These are phyloP conservation scores for Rhodotorula sphaerocarpa DNA, from an alignment of 768 basidiomycete genomes.

Conservation along the genomic window DNA sequence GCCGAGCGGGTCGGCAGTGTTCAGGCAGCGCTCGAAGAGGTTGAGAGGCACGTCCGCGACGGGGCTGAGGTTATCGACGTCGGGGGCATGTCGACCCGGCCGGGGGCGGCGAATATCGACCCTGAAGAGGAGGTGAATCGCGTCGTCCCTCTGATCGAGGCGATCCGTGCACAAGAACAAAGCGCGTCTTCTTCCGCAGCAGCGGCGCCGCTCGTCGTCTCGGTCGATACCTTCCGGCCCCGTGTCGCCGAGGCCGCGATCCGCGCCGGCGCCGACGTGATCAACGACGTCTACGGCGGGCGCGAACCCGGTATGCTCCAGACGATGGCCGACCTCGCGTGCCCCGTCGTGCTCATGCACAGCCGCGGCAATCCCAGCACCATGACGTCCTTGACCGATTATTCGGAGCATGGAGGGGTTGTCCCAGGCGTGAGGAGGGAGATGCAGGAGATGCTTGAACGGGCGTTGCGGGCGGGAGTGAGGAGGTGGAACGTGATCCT, in stretches of 20 bases:
- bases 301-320: constrained; percentile 46
- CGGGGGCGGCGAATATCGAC: constrained; percentile 61
- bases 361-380: constrained; percentile 72
- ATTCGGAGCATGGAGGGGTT: constrained; percentile 48
- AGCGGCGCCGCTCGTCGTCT: constrained; percentile 56
- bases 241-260: constrained; percentile 68
- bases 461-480: constrained; percentile 62
- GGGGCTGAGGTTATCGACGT: constrained; percentile 79
- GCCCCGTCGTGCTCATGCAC: constrained; percentile 89
- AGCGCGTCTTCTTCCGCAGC: too few relatives aligned
- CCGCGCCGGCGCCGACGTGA: constrained; percentile 74
- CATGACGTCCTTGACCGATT: constrained; percentile 57
- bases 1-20: constrained; percentile 5
- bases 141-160: constrained; percentile 62
- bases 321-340: constrained; percentile 49
- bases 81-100: constrained; percentile 88
- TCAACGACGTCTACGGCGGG: constrained; percentile 83
- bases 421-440: constrained; percentile 63
- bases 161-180: constrained; percentile 46
- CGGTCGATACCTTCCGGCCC: constrained; percentile 81
- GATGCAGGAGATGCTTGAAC: constrained; percentile 60
- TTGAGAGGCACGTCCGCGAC: constrained; percentile 37
- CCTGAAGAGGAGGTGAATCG: constrained; percentile 62
- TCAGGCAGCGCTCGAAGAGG: constrained; percentile 48
- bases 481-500: constrained; percentile 79